Evolutionary conservation across 768 basidiomycete species (phyloP).

Genomic region (Suillus placidus): DNA sequence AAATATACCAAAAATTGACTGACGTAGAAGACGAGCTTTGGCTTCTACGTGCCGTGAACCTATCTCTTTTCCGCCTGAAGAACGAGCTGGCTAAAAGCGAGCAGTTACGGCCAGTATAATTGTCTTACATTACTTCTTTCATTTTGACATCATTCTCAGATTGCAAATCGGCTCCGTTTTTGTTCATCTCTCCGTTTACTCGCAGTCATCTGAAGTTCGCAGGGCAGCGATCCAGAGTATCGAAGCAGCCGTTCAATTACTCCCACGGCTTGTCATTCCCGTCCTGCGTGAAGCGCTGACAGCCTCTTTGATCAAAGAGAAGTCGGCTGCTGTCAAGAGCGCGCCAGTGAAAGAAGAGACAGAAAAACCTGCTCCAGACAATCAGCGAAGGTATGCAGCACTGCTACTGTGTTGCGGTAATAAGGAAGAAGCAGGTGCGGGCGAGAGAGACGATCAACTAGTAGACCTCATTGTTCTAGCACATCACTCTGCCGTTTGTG

Average conservation of each 20-base stretch:
- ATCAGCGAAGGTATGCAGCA: conserved; percentile 53
- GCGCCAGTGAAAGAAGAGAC: conserved; percentile 35
- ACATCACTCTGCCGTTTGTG: conserved; percentile 72
- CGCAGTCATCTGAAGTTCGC: conserved; percentile 55
- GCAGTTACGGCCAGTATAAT: conserved; percentile 47
- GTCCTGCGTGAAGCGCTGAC: conserved; percentile 65
- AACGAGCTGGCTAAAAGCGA: conserved; percentile 56
- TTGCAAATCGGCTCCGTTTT: conserved; percentile 65
- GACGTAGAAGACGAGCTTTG: conserved; percentile 69
- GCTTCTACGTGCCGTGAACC: conserved; percentile 70
- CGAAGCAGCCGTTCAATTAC: conserved; percentile 35
- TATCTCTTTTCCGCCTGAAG: conserved; percentile 48
- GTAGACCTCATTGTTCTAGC: conserved; percentile 64
- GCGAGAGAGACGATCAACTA: conserved; percentile 48
- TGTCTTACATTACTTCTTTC: conserved; percentile 1
- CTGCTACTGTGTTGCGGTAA: conserved; percentile 51
- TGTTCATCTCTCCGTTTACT: conserved; percentile 68
- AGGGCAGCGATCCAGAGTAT: conserved; percentile 49
- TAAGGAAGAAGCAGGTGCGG: conserved; percentile 42
- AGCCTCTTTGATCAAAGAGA: conserved; percentile 47
- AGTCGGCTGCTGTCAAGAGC: conserved; percentile 27
- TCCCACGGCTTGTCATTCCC: conserved; percentile 52
- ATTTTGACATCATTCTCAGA: conserved; percentile 37
- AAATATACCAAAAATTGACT: conserved; percentile 74
- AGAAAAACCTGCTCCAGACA: conserved; percentile 46